Evolutionary conservation across 352 stramenopile species (phyloP).

Genomic region (Pythium dissimile): DNA sequence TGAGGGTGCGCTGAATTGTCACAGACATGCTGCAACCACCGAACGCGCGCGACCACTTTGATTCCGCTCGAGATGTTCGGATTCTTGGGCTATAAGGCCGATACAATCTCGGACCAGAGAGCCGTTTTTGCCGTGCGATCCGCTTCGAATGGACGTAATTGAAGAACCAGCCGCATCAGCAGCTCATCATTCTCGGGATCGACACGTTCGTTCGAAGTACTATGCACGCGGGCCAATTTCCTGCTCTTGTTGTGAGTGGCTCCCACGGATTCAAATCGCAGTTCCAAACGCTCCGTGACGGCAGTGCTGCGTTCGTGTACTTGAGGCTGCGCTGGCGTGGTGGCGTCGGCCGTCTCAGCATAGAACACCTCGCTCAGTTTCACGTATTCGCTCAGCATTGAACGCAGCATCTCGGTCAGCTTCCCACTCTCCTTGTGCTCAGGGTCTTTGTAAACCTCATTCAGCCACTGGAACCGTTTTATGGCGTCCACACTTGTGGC

Average conservation of each 20-base stretch:
- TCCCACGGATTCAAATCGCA: too few species aligned
- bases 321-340: too few species aligned
- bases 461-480: neutral
- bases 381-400: neutral
- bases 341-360: too few species aligned
- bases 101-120: neutral
- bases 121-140: neutral
- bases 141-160: neutral
- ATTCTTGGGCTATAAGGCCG: neutral
- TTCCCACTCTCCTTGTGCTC: neutral
- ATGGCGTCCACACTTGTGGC: neutral
- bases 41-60: neutral
- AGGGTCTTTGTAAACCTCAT: neutral
- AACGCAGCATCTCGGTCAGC: neutral
- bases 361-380: neutral
- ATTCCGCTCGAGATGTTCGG: constrained; percentile 1
- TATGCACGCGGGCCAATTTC: too few species aligned
- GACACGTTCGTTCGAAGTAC: neutral
- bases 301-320: too few species aligned
- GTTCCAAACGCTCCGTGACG: too few species aligned
- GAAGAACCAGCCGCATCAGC: neutral
- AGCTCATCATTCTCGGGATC: neutral
- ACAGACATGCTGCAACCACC: neutral
- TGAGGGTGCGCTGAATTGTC: neutral
- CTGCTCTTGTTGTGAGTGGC: too few species aligned